These are phyloP conservation scores for Vigna unguiculata DNA, from an alignment of 306 rosid genomes.

Conservation along the genomic window DNA sequence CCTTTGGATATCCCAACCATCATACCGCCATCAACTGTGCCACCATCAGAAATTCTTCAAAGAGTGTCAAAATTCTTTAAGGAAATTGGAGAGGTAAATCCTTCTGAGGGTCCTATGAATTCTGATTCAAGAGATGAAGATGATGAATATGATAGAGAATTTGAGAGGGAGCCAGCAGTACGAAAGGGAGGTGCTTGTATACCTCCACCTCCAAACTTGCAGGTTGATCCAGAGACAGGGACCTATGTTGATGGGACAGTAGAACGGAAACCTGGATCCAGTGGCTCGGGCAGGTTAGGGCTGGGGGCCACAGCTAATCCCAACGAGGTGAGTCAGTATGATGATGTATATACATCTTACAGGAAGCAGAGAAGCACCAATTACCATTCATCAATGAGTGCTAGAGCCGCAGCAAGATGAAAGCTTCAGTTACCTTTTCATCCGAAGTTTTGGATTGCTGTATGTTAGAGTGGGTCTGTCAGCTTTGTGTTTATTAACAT, in stretches of 20 bases:
- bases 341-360: constrained; percentile 95
- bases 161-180: constrained; percentile 62
- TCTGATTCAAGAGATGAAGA: constrained; percentile 77
- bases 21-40: constrained; percentile 78
- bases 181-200: constrained; percentile 98
- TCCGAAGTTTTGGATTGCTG: background rate
- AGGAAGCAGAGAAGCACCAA: constrained; percentile 97
- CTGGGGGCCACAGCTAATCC: constrained; percentile 90
- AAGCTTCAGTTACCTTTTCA: constrained; percentile 9
- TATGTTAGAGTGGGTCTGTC: constrained; percentile 32
- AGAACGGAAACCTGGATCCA: constrained; percentile 71
- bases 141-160: constrained; percentile 61
- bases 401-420: constrained; percentile 75
- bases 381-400: constrained; percentile 92
- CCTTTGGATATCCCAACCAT: constrained; percentile 94
- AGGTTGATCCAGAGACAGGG: constrained; percentile 92
- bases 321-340: constrained; percentile 90
- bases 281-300: constrained; percentile 83
- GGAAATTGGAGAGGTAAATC: constrained; percentile 96
- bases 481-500: constrained; percentile 24
- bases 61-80: constrained; percentile 87
- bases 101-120: constrained; percentile 85
- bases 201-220: constrained; percentile 92
- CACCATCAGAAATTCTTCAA: constrained; percentile 85
- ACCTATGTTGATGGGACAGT: constrained; percentile 87